phyloP scores from a whole-genome alignment of 352 stramenopile genomes.

The Pythium apleroticum region DNA sequence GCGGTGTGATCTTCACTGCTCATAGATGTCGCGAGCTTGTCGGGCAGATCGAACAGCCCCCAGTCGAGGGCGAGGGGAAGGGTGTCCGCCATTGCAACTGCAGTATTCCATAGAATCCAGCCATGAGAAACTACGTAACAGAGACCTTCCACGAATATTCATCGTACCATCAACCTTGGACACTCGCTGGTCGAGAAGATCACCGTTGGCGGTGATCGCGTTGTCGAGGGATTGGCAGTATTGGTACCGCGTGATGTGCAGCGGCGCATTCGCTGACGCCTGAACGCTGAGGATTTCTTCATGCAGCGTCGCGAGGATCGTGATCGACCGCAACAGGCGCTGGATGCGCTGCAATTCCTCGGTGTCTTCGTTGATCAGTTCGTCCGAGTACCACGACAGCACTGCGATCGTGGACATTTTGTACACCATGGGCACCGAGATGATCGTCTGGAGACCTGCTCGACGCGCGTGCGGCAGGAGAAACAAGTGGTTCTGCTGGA shows the following conservation, averaged over 20 bases:
- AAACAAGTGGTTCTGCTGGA: conserved; percentile 71
- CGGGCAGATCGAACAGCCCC: conserved; percentile 65
- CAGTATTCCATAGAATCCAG: not conserved
- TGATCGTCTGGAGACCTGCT: conserved; percentile 60
- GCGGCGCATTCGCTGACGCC: conserved; percentile 23
- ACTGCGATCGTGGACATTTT: conserved; percentile 82
- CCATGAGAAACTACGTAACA: not conserved
- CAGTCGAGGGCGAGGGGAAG: conserved; percentile 70
- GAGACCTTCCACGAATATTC: not conserved
- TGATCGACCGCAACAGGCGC: conserved; percentile 64
- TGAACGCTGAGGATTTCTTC: conserved; percentile 45
- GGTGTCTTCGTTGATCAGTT: conserved; percentile 48
- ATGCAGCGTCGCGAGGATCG: conserved; percentile 56
- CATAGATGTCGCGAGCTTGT: conserved; percentile 73
- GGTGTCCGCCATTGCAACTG: conserved; percentile 56
- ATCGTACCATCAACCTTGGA: conserved; percentile 48
- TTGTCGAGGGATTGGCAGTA: conserved; percentile 79
- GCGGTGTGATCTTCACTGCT: conserved; percentile 80
- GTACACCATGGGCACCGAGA: conserved; percentile 80
- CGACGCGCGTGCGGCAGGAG: conserved; percentile 64
- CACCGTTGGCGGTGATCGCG: conserved; percentile 68
- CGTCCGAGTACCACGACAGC: conserved; percentile 76
- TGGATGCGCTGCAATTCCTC: conserved; percentile 73
- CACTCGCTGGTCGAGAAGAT: conserved; percentile 45
- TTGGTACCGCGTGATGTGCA: conserved; percentile 65